A percentile compares a stretch with the other conserved stretches of the same genome.
phyloP scores from a whole-genome alignment of 441 rosid genomes.

The Daphne laureola region DNA sequence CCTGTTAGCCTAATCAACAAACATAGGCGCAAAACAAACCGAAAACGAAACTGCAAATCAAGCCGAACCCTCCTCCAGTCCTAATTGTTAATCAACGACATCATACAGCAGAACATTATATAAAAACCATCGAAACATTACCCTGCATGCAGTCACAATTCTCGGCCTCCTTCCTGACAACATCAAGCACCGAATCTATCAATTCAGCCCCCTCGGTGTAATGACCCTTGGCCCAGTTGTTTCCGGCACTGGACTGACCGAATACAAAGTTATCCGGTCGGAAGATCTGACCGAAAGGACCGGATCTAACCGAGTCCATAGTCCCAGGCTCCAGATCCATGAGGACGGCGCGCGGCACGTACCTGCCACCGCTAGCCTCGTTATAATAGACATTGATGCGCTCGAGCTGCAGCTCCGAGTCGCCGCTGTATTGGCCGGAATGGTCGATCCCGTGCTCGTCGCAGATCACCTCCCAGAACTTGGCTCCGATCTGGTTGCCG shows the following conservation, averaged over 20 bases:
- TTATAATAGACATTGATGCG: conserved; percentile 34
- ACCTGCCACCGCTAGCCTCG: conserved; percentile 38
- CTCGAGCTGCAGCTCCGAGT: conserved; percentile 34
- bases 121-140: background rate
- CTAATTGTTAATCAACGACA: no score
- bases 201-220: conserved; percentile 51
- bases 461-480: conserved; percentile 38
- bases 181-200: conserved; percentile 22
- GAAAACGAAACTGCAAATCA: no score
- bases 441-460: conserved; percentile 34
- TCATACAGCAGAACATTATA: no score
- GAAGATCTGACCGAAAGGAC: conserved; percentile 44
- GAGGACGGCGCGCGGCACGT: conserved; percentile 38
- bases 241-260: conserved; percentile 58
- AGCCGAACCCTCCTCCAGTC: no score
- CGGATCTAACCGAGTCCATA: conserved; percentile 48
- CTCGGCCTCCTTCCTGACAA: conserved; percentile 21
- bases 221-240: conserved; percentile 69
- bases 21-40: no score
- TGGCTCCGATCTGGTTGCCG: conserved; percentile 43
- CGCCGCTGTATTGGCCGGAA: conserved; percentile 30
- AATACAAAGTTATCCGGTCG: conserved; percentile 51
- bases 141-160: conserved; percentile 19
- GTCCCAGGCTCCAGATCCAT: conserved; percentile 66
- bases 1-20: no score